phyloP scores from a whole-genome alignment of 1,284 basidiomycete genomes.

The Moesziomyces sp. region DNA sequence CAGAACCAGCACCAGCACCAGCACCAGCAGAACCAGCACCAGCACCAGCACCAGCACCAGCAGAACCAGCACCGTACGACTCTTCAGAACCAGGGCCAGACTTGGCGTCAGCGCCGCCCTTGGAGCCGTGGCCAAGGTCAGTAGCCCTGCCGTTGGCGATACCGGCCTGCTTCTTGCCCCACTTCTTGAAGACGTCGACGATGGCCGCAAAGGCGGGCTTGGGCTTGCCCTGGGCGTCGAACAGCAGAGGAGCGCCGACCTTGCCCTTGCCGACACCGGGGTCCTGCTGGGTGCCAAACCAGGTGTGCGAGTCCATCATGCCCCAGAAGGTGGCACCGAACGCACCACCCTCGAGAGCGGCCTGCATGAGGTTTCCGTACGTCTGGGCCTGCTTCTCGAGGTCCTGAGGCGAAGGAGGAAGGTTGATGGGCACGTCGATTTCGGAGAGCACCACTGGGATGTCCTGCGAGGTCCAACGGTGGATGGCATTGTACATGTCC shows the following conservation, averaged over 20 bases:
- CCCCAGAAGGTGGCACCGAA: constrained; percentile 38
- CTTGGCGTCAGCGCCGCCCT: constrained; percentile 4
- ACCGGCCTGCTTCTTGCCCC: constrained; percentile 42
- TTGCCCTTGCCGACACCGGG: constrained; percentile 23
- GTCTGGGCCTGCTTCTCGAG: constrained; percentile 45
- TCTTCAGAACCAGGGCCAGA: constrained; percentile 2
- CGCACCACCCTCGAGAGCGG: constrained; percentile 37
- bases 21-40: neutral
- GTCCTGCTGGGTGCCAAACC: constrained; percentile 29
- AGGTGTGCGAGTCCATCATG: constrained; percentile 20
- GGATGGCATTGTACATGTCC: constrained; percentile 41
- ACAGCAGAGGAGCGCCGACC: constrained; percentile 30
- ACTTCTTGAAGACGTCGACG: constrained; percentile 49
- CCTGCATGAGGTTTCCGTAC: constrained; percentile 38
- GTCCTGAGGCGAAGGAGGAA: constrained; percentile 29
- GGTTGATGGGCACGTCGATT: constrained; percentile 37
- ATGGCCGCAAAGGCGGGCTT: constrained; percentile 43
- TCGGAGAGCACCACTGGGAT: constrained; percentile 46
- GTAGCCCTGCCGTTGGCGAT: constrained; percentile 22
- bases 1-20: neutral
- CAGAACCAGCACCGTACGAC: neutral
- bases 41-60: neutral
- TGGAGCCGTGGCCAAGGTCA: constrained; percentile 12
- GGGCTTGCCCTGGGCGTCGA: constrained; percentile 35
- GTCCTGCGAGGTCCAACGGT: constrained; percentile 27